A percentile compares a stretch with the other conserved stretches of the same genome.
These are phyloP conservation scores for Calvatia gigantea DNA, from an alignment of 768 basidiomycete species.

Conservation along the genomic window DNA sequence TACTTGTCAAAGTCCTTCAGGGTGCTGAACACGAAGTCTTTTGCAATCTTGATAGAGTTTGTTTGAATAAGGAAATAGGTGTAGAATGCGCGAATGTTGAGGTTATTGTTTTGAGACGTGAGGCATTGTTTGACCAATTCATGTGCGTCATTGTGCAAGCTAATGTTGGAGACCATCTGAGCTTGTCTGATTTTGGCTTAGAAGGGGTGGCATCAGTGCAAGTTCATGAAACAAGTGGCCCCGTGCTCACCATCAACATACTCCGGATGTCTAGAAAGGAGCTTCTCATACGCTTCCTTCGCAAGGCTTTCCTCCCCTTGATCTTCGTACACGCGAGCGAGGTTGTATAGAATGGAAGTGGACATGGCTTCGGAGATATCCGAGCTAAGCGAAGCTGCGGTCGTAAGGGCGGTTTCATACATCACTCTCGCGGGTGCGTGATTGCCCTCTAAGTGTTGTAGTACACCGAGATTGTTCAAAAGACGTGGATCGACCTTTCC, in stretches of 20 bases:
- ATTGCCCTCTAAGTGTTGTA: slow-evolving; percentile 69
- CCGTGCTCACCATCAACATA: slow-evolving; percentile 82
- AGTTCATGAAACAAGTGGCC: background rate
- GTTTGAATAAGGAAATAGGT: slow-evolving; percentile 88
- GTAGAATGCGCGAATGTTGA: slow-evolving; percentile 91
- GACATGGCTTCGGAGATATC: slow-evolving; percentile 66
- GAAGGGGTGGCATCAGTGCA: background rate
- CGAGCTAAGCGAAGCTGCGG: slow-evolving; percentile 40
- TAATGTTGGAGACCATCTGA: slow-evolving; percentile 66
- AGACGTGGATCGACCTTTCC: slow-evolving; percentile 61
- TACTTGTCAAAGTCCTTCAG: slow-evolving; percentile 83
- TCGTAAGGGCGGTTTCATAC: slow-evolving; percentile 75
- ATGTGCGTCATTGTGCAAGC: slow-evolving; percentile 79
- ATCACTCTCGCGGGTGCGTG: slow-evolving; percentile 51
- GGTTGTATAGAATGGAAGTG: slow-evolving; percentile 86
- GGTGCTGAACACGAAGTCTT: slow-evolving; percentile 87
- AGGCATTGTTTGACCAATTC: slow-evolving; percentile 88
- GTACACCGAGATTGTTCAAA: slow-evolving; percentile 75
- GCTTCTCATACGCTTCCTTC: slow-evolving; percentile 82
- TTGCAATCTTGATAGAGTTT: slow-evolving; percentile 65
- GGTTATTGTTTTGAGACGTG: slow-evolving; percentile 68
- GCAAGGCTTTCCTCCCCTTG: slow-evolving; percentile 70
- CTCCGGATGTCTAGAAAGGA: slow-evolving; percentile 89
- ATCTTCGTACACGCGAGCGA: slow-evolving; percentile 90
- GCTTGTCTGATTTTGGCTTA: slow-evolving; percentile 92